Conservation (phyloP, 1,139 yeast species). For the Insectozyma bohioensis region DNA sequence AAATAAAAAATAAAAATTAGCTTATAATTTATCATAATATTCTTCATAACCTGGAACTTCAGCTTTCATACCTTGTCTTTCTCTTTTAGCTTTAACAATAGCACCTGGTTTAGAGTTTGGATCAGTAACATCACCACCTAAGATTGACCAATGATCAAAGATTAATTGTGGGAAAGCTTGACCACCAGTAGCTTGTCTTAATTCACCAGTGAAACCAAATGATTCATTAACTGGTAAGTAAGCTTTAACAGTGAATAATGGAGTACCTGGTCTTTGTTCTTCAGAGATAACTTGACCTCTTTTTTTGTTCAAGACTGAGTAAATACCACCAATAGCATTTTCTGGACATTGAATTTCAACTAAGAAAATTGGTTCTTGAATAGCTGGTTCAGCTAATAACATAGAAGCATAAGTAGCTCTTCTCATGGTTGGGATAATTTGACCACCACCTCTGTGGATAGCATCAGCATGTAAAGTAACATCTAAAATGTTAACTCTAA, state of each 20-base stretch:
- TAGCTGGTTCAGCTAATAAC: slow-evolving; percentile 97
- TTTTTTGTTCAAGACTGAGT: slow-evolving; percentile 99
- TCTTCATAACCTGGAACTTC: slow-evolving; percentile 99
- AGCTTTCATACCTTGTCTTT: slow-evolving; percentile 97
- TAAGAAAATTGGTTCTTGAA: slow-evolving; percentile 99
- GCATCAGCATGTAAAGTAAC: slow-evolving; percentile 99
- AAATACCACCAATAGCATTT: slow-evolving; percentile 99
- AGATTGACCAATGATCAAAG: slow-evolving; percentile 96
- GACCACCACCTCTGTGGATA: slow-evolving; percentile 99
- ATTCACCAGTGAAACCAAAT: slow-evolving; percentile 99
- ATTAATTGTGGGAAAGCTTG: slow-evolving; percentile 99
- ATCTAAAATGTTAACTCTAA: slow-evolving; percentile 97
- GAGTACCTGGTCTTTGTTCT: slow-evolving; percentile 99
- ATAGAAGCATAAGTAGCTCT: slow-evolving; percentile 98
- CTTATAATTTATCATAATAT: slow-evolving; percentile 98
- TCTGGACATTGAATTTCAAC: slow-evolving; percentile 99
- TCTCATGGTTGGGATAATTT: slow-evolving; percentile 99
- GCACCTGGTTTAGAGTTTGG: slow-evolving; percentile 92
- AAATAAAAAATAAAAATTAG: slow-evolving; percentile 3
- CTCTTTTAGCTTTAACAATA: slow-evolving; percentile 87
- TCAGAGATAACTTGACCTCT: slow-evolving; percentile 99
- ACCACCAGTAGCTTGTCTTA: slow-evolving; percentile 99
- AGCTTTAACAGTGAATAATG: slow-evolving; percentile 98
- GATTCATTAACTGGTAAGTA: slow-evolving; percentile 99
- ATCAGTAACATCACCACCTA: slow-evolving; percentile 92